Evolutionary conservation across 305 asterid species (phyloP), one percentile per base, ranked within the genome.

Genomic region (Fraxinus ornus): DNA sequence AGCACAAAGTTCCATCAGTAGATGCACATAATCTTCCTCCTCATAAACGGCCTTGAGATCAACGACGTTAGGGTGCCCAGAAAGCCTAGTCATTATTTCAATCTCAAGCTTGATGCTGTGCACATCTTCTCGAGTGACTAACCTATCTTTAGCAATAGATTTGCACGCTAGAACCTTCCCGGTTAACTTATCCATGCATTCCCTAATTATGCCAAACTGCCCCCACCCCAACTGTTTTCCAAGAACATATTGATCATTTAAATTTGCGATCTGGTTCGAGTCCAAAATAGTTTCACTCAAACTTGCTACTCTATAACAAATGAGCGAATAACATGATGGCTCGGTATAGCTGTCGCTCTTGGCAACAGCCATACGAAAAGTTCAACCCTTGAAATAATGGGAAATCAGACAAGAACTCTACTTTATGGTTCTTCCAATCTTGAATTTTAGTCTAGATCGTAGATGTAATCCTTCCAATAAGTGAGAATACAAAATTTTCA

Each of bases 1-100:
- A 1, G 96, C 97, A 88, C 97, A 94, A 82, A 93, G 95, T 91
- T 94, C 98, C 98, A 94, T 93, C 47, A 94, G 90, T 77, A 94
- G 86, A 86, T 94, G 97, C 79, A 94, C 98, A 78, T 84, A 91
- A 84, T 89, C 86, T 76, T 91, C 95, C 81, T 94, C 98, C 89
- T 94, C 98, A 24, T 90, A 93, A 82, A 92, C 98, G 4, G 97
- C 94, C 87, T 91, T 90, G 35, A 93, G 93, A 81, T 91, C 93
- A 10, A 92, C 98, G 36, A 93, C 94, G 47, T 91, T 89, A 22
- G 95, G 94, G 83, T 94, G 98, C 78, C 97, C 95, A 19, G 97
- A 92, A n/a, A 94, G 87, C 90, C 89, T 87, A 75, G 90, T 91
- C 95, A 93, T 91, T 37, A 94, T 93, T 71, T 94, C 97, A 60